Evolutionary conservation across 2,329 filamentous ascomycete genomes (phyloP), one percentile per base, ranked within the genome.

Genomic region (Metarhizium guizhouense): DNA sequence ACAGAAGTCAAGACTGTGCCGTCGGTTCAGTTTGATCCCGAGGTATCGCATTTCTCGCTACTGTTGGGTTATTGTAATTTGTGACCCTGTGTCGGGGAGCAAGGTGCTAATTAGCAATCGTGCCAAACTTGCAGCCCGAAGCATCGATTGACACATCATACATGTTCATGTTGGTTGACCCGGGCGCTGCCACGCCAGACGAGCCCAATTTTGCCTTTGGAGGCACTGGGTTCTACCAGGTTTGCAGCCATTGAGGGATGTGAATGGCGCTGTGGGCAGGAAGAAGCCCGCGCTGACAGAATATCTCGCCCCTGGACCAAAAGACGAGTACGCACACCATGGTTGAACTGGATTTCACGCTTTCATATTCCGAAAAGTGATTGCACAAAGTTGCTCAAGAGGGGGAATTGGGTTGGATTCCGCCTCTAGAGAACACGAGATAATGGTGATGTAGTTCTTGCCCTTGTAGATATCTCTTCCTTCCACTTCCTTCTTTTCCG

Each of bases 291-390:
- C 69, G 13, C 55, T 76, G 52, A 77, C 75, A 4, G 68, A 70
- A 38, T 77, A 76, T 58, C 65, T 76, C 16, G 74, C 70, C 0
- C 74, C 74, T 0, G 74, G 73, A 0, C 74, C 74, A 10, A 75
- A 74, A 60, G 74, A 77, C 43, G 74, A 76, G 74, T 76, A 61
- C 56, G 73, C 68, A 2, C 1, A 25, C 13, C n/a, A 6, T 43
- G 3, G n/a, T 25, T 25, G 25, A 25, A 3, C 3, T 25, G 25
- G 2, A 4, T 14, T 16, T 16, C 40, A 18, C 40, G 14, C 10
- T 4, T 10, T 18, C 6, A 5, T n/a, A 10, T 47, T 10, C 7
- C 5, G 34, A 8, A 13, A 36, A 36, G 34, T 36, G 13, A 36
- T 36, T 36, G 34, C 34, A 36, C 5, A 4, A 25, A 25, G 25